Evolutionary conservation across 768 basidiomycete species (phyloP).

Genomic region (Rhizopogon vinicolor): DNA sequence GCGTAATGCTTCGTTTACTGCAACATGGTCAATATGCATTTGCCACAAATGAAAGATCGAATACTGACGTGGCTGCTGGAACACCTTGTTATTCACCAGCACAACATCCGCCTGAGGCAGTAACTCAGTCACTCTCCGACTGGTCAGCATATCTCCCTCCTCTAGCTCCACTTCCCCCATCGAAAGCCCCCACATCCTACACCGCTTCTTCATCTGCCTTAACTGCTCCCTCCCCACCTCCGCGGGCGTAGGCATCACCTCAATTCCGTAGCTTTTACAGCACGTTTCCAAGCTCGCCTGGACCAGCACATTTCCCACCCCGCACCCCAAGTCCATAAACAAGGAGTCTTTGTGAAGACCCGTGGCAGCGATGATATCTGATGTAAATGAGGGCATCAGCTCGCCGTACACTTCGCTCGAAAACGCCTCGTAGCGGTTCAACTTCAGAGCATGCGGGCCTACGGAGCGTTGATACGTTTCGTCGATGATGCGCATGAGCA

Average conservation of each 20-base stretch:
- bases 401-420: slow-evolving; percentile 88
- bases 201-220: slow-evolving; percentile 68
- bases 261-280: slow-evolving; percentile 73
- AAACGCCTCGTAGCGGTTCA: slow-evolving; percentile 80
- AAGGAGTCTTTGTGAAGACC: slow-evolving; percentile 50
- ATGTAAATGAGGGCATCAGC: slow-evolving; percentile 71
- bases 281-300: slow-evolving; percentile 82
- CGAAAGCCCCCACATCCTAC: slow-evolving; percentile 87
- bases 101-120: slow-evolving; percentile 86
- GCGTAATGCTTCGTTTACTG: slow-evolving; percentile 84
- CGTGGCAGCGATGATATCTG: slow-evolving; percentile 48
- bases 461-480: slow-evolving; percentile 94
- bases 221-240: slow-evolving; percentile 74
- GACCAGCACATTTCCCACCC: slow-evolving; percentile 80
- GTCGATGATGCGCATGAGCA: slow-evolving; percentile 74
- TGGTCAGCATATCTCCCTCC: slow-evolving; percentile 82
- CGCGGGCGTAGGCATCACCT: slow-evolving; percentile 76
- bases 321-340: slow-evolving; percentile 83
- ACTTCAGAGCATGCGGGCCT: slow-evolving; percentile 79
- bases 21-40: neutral
- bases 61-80: slow-evolving; percentile 63
- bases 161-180: slow-evolving; percentile 75
- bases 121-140: slow-evolving; percentile 60
- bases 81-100: slow-evolving; percentile 86
- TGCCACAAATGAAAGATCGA: neutral